Percentiles rank a stretch among this genome's conserved stretches.
These are phyloP conservation scores for Misopates orontium DNA, from an alignment of 257 asterid genomes.

Conservation along the genomic window DNA sequence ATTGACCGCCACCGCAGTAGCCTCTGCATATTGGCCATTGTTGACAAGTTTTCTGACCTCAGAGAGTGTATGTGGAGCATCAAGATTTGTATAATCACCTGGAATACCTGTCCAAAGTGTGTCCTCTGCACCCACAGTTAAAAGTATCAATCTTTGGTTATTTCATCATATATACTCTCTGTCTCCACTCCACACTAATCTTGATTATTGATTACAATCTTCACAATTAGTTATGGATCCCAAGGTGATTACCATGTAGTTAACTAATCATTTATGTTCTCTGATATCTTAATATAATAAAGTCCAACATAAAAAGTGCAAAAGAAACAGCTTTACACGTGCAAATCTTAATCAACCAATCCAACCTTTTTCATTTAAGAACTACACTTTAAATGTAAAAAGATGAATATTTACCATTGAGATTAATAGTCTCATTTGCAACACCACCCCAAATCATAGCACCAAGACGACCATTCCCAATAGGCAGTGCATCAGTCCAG, in stretches of 20 bases:
- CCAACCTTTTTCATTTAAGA: too few species aligned
- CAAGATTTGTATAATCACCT: slow-evolving; percentile 51
- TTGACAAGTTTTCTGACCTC: slow-evolving; percentile 67
- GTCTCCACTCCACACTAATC: too few species aligned
- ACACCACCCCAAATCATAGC: slow-evolving; percentile 84
- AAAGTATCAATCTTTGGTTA: neutral
- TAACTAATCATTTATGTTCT: neutral
- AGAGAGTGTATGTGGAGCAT: slow-evolving; percentile 45
- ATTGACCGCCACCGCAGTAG: slow-evolving; percentile 53
- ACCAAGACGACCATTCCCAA: slow-evolving; percentile 88
- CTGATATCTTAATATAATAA: too few species aligned
- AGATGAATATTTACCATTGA: slow-evolving; percentile 50
- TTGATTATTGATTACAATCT: too few species aligned
- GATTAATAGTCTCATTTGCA: slow-evolving; percentile 63
- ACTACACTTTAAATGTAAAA: too few species aligned
- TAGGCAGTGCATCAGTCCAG: slow-evolving; percentile 91
- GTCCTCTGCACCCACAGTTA: slow-evolving; percentile 61
- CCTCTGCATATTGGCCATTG: slow-evolving; percentile 56
- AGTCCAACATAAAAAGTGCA: too few species aligned
- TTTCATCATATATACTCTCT: neutral
- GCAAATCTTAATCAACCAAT: too few species aligned
- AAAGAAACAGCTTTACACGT: too few species aligned
- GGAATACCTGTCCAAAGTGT: slow-evolving; percentile 86
- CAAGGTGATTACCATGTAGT: neutral
- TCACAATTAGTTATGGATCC: too few species aligned